phyloP scores from a whole-genome alignment of 495 filamentous ascomycete species.

The Hypoxylon subgilvum region DNA sequence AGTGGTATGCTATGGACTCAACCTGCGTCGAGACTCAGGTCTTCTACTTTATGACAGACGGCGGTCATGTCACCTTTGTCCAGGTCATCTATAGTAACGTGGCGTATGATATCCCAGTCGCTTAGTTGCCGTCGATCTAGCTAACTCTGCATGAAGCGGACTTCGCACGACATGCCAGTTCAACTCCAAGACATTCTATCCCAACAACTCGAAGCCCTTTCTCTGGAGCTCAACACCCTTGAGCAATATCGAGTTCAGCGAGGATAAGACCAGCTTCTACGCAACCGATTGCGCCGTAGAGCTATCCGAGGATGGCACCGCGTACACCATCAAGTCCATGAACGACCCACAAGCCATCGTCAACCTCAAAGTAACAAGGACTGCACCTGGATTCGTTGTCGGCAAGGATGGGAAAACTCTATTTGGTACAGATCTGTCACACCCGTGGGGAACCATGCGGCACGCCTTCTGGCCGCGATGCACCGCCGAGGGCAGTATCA shows the following conservation, averaged over 20 bases:
- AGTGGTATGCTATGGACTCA: slow-evolving; percentile 79
- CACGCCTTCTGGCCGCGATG: slow-evolving; percentile 94
- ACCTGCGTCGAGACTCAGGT: slow-evolving; percentile 96
- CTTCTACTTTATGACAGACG: slow-evolving; percentile 87
- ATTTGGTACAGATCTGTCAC: slow-evolving; percentile 80
- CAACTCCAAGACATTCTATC: slow-evolving; percentile 87
- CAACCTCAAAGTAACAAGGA: slow-evolving; percentile 78
- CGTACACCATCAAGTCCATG: slow-evolving; percentile 84
- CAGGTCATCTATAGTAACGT: slow-evolving; percentile 99
- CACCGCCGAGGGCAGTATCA: slow-evolving; percentile 77
- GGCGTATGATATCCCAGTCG: slow-evolving; percentile 65
- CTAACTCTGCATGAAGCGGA: slow-evolving; percentile 65
- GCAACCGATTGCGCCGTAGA: slow-evolving; percentile 82
- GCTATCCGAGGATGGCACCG: slow-evolving; percentile 79
- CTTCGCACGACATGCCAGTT: slow-evolving; percentile 90
- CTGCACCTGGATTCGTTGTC: slow-evolving; percentile 79
- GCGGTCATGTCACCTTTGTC: slow-evolving; percentile 74
- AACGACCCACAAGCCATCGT: slow-evolving; percentile 77
- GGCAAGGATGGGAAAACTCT: slow-evolving; percentile 85
- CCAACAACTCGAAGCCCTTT: slow-evolving; percentile 65
- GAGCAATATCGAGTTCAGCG: slow-evolving; percentile 78
- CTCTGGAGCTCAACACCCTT: slow-evolving; percentile 84
- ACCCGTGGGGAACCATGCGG: slow-evolving; percentile 91
- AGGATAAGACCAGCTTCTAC: slow-evolving; percentile 79
- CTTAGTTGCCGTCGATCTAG: slow-evolving; percentile 12